A percentile compares a stretch with the other conserved stretches of the same genome.
phyloP scores from a whole-genome alignment of 1,284 basidiomycete genomes.

The Cryptococcus sp. region DNA sequence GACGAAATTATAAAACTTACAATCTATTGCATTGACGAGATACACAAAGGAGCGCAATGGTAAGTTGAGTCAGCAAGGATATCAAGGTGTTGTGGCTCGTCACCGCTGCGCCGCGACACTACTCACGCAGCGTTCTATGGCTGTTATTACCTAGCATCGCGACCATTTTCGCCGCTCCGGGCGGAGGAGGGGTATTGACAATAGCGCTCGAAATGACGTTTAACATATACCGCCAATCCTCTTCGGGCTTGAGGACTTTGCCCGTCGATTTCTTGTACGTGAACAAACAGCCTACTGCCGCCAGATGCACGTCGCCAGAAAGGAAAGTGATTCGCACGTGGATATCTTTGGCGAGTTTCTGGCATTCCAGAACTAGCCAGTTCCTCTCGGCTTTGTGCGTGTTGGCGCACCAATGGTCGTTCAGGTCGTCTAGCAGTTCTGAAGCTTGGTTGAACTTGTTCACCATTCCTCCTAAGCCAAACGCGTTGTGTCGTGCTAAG shows the following conservation, averaged over 20 bases:
- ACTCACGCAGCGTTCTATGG: constrained; percentile 76
- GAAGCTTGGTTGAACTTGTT: constrained; percentile 89
- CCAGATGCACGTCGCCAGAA: constrained; percentile 90
- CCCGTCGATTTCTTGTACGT: constrained; percentile 52
- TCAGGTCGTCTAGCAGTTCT: constrained; percentile 88
- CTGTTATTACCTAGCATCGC: constrained; percentile 74
- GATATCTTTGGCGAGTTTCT: constrained; percentile 65
- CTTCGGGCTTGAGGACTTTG: constrained; percentile 51
- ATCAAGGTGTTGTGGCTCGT: background rate
- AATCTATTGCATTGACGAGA: background rate
- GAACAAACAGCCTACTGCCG: constrained; percentile 75
- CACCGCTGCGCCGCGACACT: constrained; percentile 8
- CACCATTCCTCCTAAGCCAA: constrained; percentile 75
- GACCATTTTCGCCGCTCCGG: constrained; percentile 76
- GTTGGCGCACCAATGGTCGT: constrained; percentile 86
- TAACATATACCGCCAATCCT: constrained; percentile 82
- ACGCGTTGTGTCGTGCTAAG: constrained; percentile 58
- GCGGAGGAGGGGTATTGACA: constrained; percentile 66
- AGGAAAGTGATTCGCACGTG: constrained; percentile 75
- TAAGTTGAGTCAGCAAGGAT: background rate
- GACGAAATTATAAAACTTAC: background rate
- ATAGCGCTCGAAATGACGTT: constrained; percentile 59
- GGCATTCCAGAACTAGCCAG: constrained; percentile 77
- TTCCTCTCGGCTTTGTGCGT: constrained; percentile 89
- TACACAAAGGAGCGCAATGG: too few relatives aligned